A percentile compares a stretch with the other conserved stretches of the same genome.
These are phyloP conservation scores for Eragrostis curvula DNA, from an alignment of 176 grass and related monocot genomes.

Conservation along the genomic window DNA sequence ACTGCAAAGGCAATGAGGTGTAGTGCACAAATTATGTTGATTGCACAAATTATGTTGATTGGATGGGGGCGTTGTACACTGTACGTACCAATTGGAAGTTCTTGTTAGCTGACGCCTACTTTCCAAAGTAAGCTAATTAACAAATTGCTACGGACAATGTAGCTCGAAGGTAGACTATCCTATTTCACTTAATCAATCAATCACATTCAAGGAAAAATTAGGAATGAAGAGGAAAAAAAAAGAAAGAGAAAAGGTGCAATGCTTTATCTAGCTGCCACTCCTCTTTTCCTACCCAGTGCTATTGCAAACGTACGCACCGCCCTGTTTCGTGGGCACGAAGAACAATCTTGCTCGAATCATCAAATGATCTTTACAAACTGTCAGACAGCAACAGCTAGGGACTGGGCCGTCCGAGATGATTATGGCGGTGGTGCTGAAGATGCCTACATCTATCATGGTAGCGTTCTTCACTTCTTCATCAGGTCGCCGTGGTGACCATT, in stretches of 20 bases:
- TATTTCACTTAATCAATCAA: too few relatives aligned
- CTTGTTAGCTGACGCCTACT: not conserved
- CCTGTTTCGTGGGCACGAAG: not conserved
- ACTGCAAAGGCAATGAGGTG: slow-evolving; percentile 12
- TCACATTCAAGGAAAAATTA: slow-evolving; percentile 9
- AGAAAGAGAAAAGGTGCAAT: not conserved
- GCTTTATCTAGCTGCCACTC: slow-evolving; percentile 7
- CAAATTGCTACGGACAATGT: not conserved
- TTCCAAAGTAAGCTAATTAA: not conserved
- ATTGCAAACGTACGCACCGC: not conserved
- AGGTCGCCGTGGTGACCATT: not conserved
- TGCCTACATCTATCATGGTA: too few relatives aligned
- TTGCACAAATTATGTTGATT: too few relatives aligned
- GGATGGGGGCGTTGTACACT: not conserved
- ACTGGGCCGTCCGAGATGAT: not conserved
- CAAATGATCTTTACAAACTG: slow-evolving; percentile 1
- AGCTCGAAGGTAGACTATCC: not conserved
- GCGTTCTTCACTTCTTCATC: not conserved
- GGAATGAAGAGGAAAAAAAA: not conserved
- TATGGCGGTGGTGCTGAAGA: not conserved
- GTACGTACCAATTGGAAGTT: slow-evolving; percentile 8
- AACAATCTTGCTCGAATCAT: slow-evolving; percentile 21
- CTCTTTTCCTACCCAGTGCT: not conserved
- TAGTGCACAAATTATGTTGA: not conserved
- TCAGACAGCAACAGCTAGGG: not conserved